Base-by-base conservation (phyloP, 768 basidiomycete genomes). In the Coprinopsis cinerea region DNA sequence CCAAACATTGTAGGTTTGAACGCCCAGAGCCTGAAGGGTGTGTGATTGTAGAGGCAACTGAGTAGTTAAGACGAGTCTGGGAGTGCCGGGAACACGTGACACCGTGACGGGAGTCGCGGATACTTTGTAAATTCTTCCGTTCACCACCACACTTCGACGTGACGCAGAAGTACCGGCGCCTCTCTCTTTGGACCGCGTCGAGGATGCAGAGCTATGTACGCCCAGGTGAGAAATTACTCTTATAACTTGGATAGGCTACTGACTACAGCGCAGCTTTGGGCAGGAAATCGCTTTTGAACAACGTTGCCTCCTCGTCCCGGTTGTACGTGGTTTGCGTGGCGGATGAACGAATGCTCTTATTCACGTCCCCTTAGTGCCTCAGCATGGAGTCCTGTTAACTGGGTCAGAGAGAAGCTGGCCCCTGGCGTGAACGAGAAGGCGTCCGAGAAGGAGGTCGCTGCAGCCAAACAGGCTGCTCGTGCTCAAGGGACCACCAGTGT, bases 391-490 rank as follows among this genome's bases (percentile, higher is more conserved):
- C 83, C 85, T 20, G 57, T 87, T 37, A 67, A 71, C 15, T 88
- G 85, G 85, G 61, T 88, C 7, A 74, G 73, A 52, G 76, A 85
- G 40, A 79, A 77, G 48, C 67, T 88, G 13, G 67, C 68, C 2
- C 77, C 81, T 1, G 64, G 63, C 4, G 60, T 75, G 20, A 75
- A 74, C 45, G 68, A 77, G 61, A 71, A 68, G 57, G 64, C 63
- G 48, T 66, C 67, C 26, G 64, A 68, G 45, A 75, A 77, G 54
- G 75, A 78, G 48, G 62, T 76, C 4, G 64, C 68, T 43, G 71
- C 71, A 30, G 71, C 73, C 23, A 75, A 69, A 54, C 68, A 72
- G 51, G 67, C 71, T 52, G 72, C 74, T 4, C 64, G 64, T 46
- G 65, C 71, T 55, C 66, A 74, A 53, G 74, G 72, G 46, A 75